Evolutionary conservation across 495 filamentous ascomycete genomes (phyloP).

Genomic region (Thozetella sp.): DNA sequence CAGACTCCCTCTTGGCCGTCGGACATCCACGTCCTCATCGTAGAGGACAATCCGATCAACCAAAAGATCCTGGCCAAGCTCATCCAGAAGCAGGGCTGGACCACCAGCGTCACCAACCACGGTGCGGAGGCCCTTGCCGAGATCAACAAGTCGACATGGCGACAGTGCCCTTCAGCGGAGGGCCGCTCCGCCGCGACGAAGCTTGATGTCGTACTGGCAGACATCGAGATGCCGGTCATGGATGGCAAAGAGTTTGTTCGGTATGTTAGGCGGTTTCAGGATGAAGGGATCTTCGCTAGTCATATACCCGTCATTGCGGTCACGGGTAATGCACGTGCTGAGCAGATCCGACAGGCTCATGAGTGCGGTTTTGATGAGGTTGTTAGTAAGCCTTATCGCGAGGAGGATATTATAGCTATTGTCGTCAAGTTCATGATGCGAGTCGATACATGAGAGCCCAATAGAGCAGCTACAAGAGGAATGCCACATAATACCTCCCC

Average conservation of each 20-base stretch:
- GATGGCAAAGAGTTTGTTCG: constrained; percentile 69
- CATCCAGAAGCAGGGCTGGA: constrained; percentile 65
- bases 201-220: constrained; percentile 69
- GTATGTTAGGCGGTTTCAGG: constrained; percentile 62
- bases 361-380: background rate
- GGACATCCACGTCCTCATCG: constrained; percentile 51
- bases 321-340: constrained; percentile 67
- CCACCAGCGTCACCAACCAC: constrained; percentile 67
- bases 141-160: constrained; percentile 11
- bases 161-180: background rate
- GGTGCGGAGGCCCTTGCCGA: constrained; percentile 66
- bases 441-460: background rate
- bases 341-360: constrained; percentile 44
- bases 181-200: constrained; percentile 8
- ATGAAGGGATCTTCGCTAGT: constrained; percentile 35
- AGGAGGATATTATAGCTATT: background rate
- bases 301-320: constrained; percentile 74
- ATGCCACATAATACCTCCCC: no score
- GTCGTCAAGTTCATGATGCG: background rate
- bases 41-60: constrained; percentile 80
- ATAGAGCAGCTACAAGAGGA: no score
- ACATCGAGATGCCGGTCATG: constrained; percentile 82
- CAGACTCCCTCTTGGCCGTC: background rate
- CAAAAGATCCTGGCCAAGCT: constrained; percentile 67
- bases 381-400: background rate